Percentiles rank a stretch among this genome's conserved stretches.
phyloP scores from a whole-genome alignment of 768 basidiomycete genomes.

The Suillus americanus region DNA sequence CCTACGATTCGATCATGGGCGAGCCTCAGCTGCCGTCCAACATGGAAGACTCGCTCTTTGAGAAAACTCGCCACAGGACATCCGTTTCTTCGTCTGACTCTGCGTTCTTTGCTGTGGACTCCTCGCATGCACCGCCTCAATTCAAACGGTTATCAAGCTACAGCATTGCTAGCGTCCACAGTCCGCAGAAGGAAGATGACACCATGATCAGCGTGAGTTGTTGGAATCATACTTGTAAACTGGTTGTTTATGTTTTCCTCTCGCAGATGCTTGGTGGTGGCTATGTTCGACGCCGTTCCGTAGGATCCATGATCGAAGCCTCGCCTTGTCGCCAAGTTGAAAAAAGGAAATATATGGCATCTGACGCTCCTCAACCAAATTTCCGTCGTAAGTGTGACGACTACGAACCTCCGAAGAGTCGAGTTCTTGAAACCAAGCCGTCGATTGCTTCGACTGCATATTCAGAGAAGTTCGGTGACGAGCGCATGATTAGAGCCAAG shows the following conservation, averaged over 20 bases:
- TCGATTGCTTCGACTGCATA: conserved; percentile 61
- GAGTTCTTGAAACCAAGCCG: conserved; percentile 54
- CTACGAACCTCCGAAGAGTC: conserved; percentile 41
- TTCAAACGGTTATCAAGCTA: conserved; percentile 67
- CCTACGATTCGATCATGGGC: conserved; percentile 71
- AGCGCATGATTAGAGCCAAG: conserved; percentile 65
- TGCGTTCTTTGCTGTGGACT: conserved; percentile 54
- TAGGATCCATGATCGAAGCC: conserved; percentile 63
- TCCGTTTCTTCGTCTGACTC: conserved; percentile 55
- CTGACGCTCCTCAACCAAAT: conserved; percentile 25
- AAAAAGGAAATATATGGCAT: conserved; percentile 53
- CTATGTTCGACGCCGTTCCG: conserved; percentile 65
- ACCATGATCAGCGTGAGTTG: conserved; percentile 75
- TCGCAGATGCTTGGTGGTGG: conserved; percentile 78
- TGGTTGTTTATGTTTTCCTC: conserved; percentile 9
- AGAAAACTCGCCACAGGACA: conserved; percentile 54
- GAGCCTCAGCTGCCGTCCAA: conserved; percentile 29
- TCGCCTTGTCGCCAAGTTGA: conserved; percentile 70
- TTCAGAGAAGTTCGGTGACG: conserved; percentile 64
- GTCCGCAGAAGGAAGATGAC: conserved; percentile 66
- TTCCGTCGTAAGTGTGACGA: conserved; percentile 35
- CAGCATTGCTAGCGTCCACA: conserved; percentile 49
- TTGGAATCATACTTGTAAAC: not conserved
- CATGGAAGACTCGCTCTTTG: conserved; percentile 57
- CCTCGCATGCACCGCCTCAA: conserved; percentile 41